Percentiles rank a stretch among this genome's conserved stretches.
Conservation (phyloP, 2,329 filamentous ascomycete genomes). For the Fusarium pseudocircinatum region DNA sequence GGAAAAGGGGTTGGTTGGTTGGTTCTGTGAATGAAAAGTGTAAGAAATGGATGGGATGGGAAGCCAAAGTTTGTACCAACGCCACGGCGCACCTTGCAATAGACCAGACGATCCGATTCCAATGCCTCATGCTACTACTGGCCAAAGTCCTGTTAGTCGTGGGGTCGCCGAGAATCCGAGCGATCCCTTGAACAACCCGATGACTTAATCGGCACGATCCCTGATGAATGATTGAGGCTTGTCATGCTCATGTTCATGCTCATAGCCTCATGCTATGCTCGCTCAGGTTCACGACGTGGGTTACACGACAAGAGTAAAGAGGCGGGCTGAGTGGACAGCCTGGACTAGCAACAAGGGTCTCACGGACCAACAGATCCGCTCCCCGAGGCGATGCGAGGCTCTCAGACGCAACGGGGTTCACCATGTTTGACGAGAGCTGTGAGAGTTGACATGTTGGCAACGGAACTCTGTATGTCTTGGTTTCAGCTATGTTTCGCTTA, state of each 20-base stretch:
- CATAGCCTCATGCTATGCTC: not conserved
- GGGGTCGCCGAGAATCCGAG: conserved; percentile 36
- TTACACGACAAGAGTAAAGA: conserved; percentile 28
- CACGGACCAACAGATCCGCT: conserved; percentile 35
- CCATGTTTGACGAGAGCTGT: conserved; percentile 20
- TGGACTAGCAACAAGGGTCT: conserved; percentile 13
- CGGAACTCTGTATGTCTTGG: conserved; percentile 7
- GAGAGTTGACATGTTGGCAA: conserved; percentile 20
- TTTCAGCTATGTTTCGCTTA: conserved; percentile 41
- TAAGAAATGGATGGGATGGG: conserved; percentile 9
- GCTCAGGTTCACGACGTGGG: not conserved
- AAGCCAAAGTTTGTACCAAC: conserved; percentile 29
- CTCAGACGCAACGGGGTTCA: conserved; percentile 34
- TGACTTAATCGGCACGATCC: conserved; percentile 27
- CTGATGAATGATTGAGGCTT: conserved; percentile 11
- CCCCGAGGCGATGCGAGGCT: not conserved
- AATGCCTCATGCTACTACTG: not conserved
- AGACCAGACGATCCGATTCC: conserved; percentile 35
- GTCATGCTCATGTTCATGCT: conserved; percentile 20
- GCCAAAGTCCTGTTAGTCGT: conserved; percentile 3
- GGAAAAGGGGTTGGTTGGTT: conserved; percentile 24
- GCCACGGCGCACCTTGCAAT: conserved; percentile 29
- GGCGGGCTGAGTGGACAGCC: conserved; percentile 35
- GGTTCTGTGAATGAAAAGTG: conserved; percentile 20
- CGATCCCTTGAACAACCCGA: conserved; percentile 16